These are phyloP conservation scores for Gliomastix tumulicola DNA, from an alignment of 2,329 filamentous ascomycete species.

Conservation along the genomic window DNA sequence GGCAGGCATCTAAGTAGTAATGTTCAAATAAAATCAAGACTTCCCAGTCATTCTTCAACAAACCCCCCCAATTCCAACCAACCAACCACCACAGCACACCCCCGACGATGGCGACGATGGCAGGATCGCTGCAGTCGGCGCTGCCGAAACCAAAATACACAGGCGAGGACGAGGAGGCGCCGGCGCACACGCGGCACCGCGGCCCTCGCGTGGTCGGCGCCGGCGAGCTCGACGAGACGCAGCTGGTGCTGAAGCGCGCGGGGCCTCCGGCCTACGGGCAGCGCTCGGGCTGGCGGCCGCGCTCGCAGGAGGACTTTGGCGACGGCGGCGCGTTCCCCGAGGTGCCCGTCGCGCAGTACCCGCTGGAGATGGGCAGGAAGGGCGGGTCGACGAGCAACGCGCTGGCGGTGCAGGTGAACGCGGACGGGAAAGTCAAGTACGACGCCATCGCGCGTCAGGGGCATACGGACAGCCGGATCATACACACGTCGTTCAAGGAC, in stretches of 20 bases:
- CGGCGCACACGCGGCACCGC: slow-evolving; percentile 62
- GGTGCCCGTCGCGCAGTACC: slow-evolving; percentile 89
- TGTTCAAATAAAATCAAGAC: neutral
- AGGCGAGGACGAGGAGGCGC: slow-evolving; percentile 79
- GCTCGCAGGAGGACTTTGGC: slow-evolving; percentile 83
- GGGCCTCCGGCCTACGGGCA: slow-evolving; percentile 86
- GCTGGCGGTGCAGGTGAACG: slow-evolving; percentile 85
- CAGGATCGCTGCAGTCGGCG: slow-evolving; percentile 66
- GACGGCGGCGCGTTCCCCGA: slow-evolving; percentile 96
- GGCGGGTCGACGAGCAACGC: slow-evolving; percentile 70
- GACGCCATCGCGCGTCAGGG: slow-evolving; percentile 89
- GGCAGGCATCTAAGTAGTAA: slow-evolving; percentile 1
- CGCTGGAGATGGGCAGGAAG: slow-evolving; percentile 89
- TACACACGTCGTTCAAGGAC: slow-evolving; percentile 95
- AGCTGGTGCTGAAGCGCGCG: slow-evolving; percentile 74
- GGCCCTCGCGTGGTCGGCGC: slow-evolving; percentile 78
- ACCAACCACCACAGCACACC: slow-evolving; percentile 8
- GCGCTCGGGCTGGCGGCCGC: slow-evolving; percentile 84
- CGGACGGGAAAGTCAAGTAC: slow-evolving; percentile 90
- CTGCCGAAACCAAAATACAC: slow-evolving; percentile 88
- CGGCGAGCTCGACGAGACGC: slow-evolving; percentile 74
- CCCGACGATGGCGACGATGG: slow-evolving; percentile 61
- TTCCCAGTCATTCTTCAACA: too few species aligned
- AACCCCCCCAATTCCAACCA: slow-evolving; percentile 12
- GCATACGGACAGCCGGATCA: slow-evolving; percentile 74